phyloP scores from a whole-genome alignment of 495 filamentous ascomycete species.

The Neurospora sp. region DNA sequence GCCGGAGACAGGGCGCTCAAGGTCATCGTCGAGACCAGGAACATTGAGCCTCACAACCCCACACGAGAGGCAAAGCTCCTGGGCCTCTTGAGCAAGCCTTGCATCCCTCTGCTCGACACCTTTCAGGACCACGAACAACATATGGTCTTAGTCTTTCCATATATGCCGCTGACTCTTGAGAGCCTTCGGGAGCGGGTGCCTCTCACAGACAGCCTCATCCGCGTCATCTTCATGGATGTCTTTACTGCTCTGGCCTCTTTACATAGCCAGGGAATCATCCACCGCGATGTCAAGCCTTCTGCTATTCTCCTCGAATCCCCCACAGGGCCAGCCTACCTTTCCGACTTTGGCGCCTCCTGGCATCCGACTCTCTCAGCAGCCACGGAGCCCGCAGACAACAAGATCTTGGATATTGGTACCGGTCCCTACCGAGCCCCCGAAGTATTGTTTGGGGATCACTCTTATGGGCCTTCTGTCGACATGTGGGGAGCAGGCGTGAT shows the following conservation, averaged over 20 bases:
- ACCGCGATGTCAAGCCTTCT: conserved; percentile 89
- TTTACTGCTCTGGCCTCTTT: conserved; percentile 64
- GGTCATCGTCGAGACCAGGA: conserved; percentile 63
- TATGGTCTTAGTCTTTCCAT: conserved; percentile 76
- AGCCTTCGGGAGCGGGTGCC: conserved; percentile 42
- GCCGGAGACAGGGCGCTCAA: conserved; percentile 64
- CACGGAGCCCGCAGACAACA: conserved; percentile 54
- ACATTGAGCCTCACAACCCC: conserved; percentile 72
- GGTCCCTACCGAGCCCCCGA: conserved; percentile 87
- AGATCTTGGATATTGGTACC: conserved; percentile 89
- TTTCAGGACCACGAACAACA: conserved; percentile 61
- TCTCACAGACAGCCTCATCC: conserved; percentile 34
- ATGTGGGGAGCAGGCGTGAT: conserved; percentile 86
- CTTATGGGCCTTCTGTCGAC: conserved; percentile 64
- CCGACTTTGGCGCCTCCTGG: conserved; percentile 92
- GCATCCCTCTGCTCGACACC: conserved; percentile 57
- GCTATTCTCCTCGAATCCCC: conserved; percentile 67
- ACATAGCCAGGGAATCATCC: conserved; percentile 68
- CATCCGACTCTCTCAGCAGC: conserved; percentile 44
- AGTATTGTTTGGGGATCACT: conserved; percentile 71
- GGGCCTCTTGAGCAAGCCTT: conserved; percentile 31
- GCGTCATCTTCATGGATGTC: conserved; percentile 49
- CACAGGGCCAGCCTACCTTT: conserved; percentile 62
- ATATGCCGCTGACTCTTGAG: conserved; percentile 61
- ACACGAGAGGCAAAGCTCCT: conserved; percentile 69